phyloP scores from a whole-genome alignment of 2,329 filamentous ascomycete species.

The Talaromyces pinophilus region DNA sequence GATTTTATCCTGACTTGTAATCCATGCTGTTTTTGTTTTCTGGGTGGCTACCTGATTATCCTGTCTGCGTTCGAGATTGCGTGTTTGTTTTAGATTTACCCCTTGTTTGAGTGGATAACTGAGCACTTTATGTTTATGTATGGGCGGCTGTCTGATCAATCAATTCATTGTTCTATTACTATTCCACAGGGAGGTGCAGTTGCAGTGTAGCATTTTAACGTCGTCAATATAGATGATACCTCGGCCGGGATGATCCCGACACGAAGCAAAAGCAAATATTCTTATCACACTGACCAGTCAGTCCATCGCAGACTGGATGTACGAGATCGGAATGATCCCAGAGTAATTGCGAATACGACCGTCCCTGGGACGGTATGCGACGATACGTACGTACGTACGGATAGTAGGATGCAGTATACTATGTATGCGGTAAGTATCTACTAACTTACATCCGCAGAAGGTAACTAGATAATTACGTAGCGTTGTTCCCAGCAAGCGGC shows the following conservation, averaged over 20 bases:
- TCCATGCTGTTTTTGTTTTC: constrained; percentile 21
- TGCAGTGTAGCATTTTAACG: constrained; percentile 8
- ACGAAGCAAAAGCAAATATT: background rate
- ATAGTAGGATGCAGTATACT: too few species aligned
- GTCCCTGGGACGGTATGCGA: background rate
- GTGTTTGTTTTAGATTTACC: constrained; percentile 22
- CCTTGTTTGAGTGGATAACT: constrained; percentile 35
- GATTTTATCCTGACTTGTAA: constrained; percentile 22
- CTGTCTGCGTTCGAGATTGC: constrained; percentile 12
- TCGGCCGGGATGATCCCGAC: background rate
- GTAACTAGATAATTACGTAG: background rate
- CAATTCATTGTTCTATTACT: constrained; percentile 16
- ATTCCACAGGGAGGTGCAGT: background rate
- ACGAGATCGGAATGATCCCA: background rate
- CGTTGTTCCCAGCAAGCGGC: constrained; percentile 22
- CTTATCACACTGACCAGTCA: background rate
- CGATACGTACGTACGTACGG: too few species aligned
- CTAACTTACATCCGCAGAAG: background rate
- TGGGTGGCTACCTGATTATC: constrained; percentile 32
- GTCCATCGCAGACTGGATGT: background rate
- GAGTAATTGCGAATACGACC: background rate
- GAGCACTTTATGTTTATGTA: constrained; percentile 28
- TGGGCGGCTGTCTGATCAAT: constrained; percentile 47
- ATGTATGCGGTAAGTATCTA: too few species aligned
- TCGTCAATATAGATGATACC: background rate